phyloP scores from a whole-genome alignment of 305 asterid species.

The Plantago coronopus region DNA sequence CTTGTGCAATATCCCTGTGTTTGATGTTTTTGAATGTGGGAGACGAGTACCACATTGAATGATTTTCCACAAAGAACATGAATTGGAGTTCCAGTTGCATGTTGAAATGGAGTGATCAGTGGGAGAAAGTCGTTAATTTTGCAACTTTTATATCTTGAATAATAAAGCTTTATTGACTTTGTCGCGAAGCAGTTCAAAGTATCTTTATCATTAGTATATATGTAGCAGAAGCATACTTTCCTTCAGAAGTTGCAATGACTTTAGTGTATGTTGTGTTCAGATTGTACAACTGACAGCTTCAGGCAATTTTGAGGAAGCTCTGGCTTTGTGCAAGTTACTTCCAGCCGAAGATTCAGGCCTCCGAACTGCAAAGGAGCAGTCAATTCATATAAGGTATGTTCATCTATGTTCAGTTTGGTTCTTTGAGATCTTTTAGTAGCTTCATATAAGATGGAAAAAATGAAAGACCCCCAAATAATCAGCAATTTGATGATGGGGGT shows the following conservation, averaged over 20 bases:
- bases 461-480: neutral
- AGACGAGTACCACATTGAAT: neutral
- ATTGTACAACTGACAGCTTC: conserved; percentile 97
- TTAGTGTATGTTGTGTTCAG: conserved; percentile 43
- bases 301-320: conserved; percentile 96
- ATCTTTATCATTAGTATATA: neutral
- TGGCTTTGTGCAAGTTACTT: conserved; percentile 91
- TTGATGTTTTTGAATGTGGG: neutral
- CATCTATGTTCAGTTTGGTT: conserved; percentile 17
- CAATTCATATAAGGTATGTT: conserved; percentile 83
- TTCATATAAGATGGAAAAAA: neutral
- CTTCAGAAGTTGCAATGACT: conserved; percentile 16
- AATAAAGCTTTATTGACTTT: neutral
- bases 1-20: neutral
- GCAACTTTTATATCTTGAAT: too few relatives aligned
- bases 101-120: neutral
- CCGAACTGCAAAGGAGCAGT: conserved; percentile 93
- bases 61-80: too few relatives aligned
- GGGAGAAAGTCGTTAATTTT: too few relatives aligned
- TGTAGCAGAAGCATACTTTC: neutral
- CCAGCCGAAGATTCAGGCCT: conserved; percentile 97
- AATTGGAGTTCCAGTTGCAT: too few relatives aligned
- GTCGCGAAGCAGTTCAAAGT: neutral
- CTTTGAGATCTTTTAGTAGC: conserved; percentile 6
- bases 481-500: neutral